A percentile compares a stretch with the other conserved stretches of the same genome.
These are phyloP conservation scores for Rhododendron vialii DNA, from an alignment of 148 eudicot species.

Conservation along the genomic window DNA sequence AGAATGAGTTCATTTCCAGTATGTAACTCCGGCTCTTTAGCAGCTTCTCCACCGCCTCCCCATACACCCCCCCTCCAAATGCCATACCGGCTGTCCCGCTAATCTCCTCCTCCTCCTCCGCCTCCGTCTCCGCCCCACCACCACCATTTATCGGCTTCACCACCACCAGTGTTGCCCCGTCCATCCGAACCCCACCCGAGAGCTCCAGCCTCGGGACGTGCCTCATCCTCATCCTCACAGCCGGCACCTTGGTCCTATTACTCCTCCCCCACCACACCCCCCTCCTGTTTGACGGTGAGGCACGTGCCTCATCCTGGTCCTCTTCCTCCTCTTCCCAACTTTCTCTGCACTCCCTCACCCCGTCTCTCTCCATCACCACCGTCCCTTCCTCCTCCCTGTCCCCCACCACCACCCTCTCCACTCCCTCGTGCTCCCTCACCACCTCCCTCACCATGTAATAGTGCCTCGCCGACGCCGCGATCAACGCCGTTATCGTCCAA, in stretches of 20 bases:
- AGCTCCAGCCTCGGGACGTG: conserved; percentile 31
- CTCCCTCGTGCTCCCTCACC: conserved; percentile 16
- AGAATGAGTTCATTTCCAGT: conserved; percentile 41
- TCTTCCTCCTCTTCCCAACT: background rate
- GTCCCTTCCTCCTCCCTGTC: conserved; percentile 32
- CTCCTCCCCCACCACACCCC: conserved; percentile 27
- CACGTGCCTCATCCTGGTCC: background rate
- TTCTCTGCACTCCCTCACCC: conserved; percentile 25
- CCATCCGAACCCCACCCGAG: conserved; percentile 20
- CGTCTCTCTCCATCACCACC: conserved; percentile 26
- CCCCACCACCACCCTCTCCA: conserved; percentile 23
- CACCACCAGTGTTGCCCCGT: conserved; percentile 39
- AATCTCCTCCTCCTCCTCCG: conserved; percentile 14
- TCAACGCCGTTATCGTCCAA: conserved; percentile 42
- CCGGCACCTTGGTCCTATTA: conserved; percentile 35
- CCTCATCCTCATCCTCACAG: conserved; percentile 41
- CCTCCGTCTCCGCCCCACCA: background rate
- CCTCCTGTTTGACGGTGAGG: background rate
- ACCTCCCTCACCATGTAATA: conserved; percentile 28
- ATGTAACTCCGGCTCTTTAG: conserved; percentile 31
- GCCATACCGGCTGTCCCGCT: conserved; percentile 15
- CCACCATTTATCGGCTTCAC: conserved; percentile 17
- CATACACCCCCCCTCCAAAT: conserved; percentile 23
- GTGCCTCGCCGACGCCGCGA: conserved; percentile 43
- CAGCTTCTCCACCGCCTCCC: conserved; percentile 33